Conservation (phyloP, 768 basidiomycete species). For the Neoboletus subvelutipes region DNA sequence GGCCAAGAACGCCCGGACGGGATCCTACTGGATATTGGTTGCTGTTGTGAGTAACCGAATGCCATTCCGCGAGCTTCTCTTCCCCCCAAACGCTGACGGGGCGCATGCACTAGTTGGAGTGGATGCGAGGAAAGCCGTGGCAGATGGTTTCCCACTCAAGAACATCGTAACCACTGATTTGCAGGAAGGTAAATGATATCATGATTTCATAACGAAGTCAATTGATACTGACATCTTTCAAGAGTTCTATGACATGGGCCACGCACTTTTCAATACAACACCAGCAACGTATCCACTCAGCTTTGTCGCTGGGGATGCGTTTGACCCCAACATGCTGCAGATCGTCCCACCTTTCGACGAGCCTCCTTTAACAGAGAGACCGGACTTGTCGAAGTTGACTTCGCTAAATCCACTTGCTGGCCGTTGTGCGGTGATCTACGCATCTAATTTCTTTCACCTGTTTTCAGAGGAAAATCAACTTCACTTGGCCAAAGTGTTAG, state of each 20-base stretch:
- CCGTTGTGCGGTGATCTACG: too few relatives aligned
- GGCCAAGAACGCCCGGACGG: too few relatives aligned
- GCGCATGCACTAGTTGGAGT: constrained; percentile 11
- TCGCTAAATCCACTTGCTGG: too few relatives aligned
- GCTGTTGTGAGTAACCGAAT: constrained; percentile 39
- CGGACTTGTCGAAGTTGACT: constrained; percentile 21
- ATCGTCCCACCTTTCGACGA: constrained; percentile 32
- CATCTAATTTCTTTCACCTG: too few relatives aligned
- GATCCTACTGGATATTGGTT: constrained; percentile 37
- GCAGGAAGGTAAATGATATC: constrained; percentile 27
- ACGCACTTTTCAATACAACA: constrained; percentile 58
- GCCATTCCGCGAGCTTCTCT: too few relatives aligned
- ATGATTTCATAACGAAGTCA: too few relatives aligned
- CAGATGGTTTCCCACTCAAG: constrained; percentile 17
- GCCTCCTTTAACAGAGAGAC: constrained; percentile 23
- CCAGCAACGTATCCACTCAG: constrained; percentile 48
- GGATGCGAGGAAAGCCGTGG: too few relatives aligned
- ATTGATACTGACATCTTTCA: not conserved
- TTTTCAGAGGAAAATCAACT: constrained; percentile 18
- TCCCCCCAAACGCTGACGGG: not conserved
- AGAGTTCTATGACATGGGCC: constrained; percentile 61
- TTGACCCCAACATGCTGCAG: constrained; percentile 31
- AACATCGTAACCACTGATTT: constrained; percentile 42
- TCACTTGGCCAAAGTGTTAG: constrained; percentile 27
- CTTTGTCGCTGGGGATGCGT: constrained; percentile 46